A percentile compares a stretch with the other conserved stretches of the same genome.
phyloP scores from a whole-genome alignment of 2,329 filamentous ascomycete species.

The Pseudopyricularia javanii region DNA sequence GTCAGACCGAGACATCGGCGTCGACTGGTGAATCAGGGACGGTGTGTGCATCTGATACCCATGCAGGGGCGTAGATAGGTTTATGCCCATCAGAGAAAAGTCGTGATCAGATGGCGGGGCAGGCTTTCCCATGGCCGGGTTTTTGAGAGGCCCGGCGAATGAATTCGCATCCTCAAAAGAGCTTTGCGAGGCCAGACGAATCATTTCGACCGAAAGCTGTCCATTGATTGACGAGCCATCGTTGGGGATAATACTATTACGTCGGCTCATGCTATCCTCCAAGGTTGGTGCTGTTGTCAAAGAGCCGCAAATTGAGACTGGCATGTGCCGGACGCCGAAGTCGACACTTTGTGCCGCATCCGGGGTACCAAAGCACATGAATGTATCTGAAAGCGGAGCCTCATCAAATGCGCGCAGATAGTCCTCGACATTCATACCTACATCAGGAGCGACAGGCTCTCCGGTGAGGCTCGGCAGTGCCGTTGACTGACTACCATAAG shows the following conservation, averaged over 20 bases:
- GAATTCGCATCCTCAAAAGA: constrained; percentile 9
- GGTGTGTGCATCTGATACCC: constrained; percentile 16
- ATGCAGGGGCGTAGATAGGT: constrained; percentile 13
- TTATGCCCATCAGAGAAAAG: constrained; percentile 26
- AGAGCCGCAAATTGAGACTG: constrained; percentile 19
- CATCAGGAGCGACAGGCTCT: background rate
- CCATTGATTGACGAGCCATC: constrained; percentile 15
- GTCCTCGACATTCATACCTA: constrained; percentile 7
- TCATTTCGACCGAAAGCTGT: constrained; percentile 16
- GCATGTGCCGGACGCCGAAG: constrained; percentile 4
- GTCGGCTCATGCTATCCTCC: constrained; percentile 19
- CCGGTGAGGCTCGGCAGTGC: background rate
- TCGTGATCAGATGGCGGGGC: constrained; percentile 6
- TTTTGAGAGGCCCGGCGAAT: background rate
- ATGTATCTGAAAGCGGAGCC: background rate
- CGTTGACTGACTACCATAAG: background rate
- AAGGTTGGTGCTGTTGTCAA: constrained; percentile 20
- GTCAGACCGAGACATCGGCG: constrained; percentile 30
- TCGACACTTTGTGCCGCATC: background rate
- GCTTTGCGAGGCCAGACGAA: constrained; percentile 18
- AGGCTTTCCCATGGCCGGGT: background rate
- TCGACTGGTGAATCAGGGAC: constrained; percentile 14
- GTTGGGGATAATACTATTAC: constrained; percentile 16
- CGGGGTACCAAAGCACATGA: background rate
- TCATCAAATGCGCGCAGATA: constrained; percentile 3